Evolutionary conservation across 1,284 basidiomycete genomes (phyloP).

Genomic region (Coriolopsis trogii): DNA sequence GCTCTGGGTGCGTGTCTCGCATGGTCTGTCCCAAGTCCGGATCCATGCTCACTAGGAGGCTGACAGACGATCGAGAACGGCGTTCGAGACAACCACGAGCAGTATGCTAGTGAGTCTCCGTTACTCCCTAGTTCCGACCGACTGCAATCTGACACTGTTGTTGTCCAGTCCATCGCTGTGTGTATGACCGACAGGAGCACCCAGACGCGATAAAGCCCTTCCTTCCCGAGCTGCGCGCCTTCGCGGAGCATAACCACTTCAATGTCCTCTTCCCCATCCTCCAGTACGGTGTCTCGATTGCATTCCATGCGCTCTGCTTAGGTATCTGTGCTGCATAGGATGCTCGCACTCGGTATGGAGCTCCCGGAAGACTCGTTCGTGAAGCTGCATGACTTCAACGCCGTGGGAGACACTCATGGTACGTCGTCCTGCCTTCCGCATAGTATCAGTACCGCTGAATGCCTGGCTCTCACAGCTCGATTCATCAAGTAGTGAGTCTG

Average conservation of each 20-base stretch:
- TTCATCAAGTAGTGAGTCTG: constrained; percentile 41
- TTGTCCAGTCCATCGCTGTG: constrained; percentile 39
- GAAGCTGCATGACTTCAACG: constrained; percentile 40
- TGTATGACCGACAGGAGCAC: constrained; percentile 34
- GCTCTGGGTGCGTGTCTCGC: constrained; percentile 48
- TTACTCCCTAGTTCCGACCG: not conserved
- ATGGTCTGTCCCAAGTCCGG: too few species aligned
- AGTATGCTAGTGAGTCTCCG: constrained; percentile 51
- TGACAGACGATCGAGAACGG: constrained; percentile 48
- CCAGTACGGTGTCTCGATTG: constrained; percentile 13
- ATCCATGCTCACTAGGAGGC: too few species aligned
- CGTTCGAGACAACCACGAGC: constrained; percentile 59
- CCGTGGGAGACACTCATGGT: constrained; percentile 32
- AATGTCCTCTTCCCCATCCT: constrained; percentile 30
- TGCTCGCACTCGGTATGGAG: constrained; percentile 32
- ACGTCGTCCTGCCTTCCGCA: constrained; percentile 14
- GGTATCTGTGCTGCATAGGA: constrained; percentile 8
- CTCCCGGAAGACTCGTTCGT: constrained; percentile 38
- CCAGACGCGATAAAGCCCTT: constrained; percentile 37
- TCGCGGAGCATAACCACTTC: constrained; percentile 33
- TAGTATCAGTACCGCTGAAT: too few species aligned
- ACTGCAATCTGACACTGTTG: not conserved
- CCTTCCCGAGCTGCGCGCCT: constrained; percentile 43
- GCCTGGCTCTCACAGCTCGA: constrained; percentile 28
- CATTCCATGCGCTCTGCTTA: not conserved